Evolutionary conservation across 148 eudicot genomes (phyloP), one percentile per base, ranked within the genome.

Genomic region (Polygonum aviculare): DNA sequence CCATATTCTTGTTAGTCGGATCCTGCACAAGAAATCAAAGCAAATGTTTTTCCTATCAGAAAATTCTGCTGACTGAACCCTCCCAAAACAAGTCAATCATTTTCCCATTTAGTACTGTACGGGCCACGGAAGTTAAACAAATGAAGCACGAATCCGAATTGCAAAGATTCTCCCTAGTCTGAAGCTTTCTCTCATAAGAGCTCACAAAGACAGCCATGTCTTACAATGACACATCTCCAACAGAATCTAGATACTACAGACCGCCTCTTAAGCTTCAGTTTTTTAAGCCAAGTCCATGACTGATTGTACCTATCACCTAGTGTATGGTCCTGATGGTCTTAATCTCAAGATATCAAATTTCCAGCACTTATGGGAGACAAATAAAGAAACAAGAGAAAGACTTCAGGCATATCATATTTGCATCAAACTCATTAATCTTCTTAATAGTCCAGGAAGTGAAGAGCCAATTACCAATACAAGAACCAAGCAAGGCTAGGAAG

Each of bases 1-100:
- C 92, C 47, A 86, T 59, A 75, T 85, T 92, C 84, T 86, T 92
- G 82, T 94, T 84, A 67, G 75, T 75, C 54, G 93, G 92, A 79
- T 94, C 97, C 98, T 92, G 79, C 82, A 82, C 47, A 35, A 76
- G 60, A 81, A 49, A 52, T 48, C 12, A 18, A 67, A 72, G 69
- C 54, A 77, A 48, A 15, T 18, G 31, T 12, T 59, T 21, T 48
- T 36, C 71, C 7, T 16, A 2, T 36, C 18, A 33, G 2, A 36
- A 35, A 11, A 65, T 60, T 60, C 33, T 60, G 67, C 1, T 60
- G 10, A 19, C 57, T 16, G 21, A 21, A 57, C 63, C 35, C 11
- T 3, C 35, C 35, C 35, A 15, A 14, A 8, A 65, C 35, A 4
- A 36, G 15, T 5, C 39, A 63, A 31, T 3, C 16, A 65, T 57